phyloP scores from a whole-genome alignment of 1,139 yeast genomes.

The Suhomyces wounanorum region DNA sequence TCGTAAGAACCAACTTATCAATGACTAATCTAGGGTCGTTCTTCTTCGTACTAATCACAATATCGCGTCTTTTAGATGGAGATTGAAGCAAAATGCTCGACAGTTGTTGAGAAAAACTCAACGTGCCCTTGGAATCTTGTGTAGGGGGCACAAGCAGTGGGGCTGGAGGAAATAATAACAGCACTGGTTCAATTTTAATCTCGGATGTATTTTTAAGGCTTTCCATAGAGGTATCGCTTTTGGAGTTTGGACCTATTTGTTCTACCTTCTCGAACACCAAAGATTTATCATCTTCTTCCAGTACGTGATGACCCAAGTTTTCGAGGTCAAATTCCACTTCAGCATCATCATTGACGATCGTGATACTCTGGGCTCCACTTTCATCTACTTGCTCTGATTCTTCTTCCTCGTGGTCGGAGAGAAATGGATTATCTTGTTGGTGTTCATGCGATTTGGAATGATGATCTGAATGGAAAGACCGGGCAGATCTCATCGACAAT shows the following conservation, averaged over 20 bases:
- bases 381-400: neutral
- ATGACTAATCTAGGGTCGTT: constrained; percentile 70
- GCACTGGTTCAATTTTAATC: constrained; percentile 5
- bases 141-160: constrained; percentile 2
- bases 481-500: constrained; percentile 1
- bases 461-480: neutral
- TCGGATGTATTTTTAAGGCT: constrained; percentile 8
- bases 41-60: constrained; percentile 15
- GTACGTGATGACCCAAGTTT: neutral
- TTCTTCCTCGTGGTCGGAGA: constrained; percentile 1
- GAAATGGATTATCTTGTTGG: constrained; percentile 5
- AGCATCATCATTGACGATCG: neutral
- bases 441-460: neutral
- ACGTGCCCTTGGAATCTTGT: constrained; percentile 12
- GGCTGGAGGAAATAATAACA: constrained; percentile 1
- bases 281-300: constrained; percentile 6
- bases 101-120: constrained; percentile 36
- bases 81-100: constrained; percentile 30
- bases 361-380: neutral
- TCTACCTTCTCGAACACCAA: constrained; percentile 14
- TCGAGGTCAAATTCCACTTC: neutral
- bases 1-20: constrained; percentile 67
- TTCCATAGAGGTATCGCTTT: constrained; percentile 15
- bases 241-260: constrained; percentile 4
- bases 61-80: constrained; percentile 31